phyloP scores from a whole-genome alignment of 768 basidiomycete genomes.

The Kwoniella dejecticola region DNA sequence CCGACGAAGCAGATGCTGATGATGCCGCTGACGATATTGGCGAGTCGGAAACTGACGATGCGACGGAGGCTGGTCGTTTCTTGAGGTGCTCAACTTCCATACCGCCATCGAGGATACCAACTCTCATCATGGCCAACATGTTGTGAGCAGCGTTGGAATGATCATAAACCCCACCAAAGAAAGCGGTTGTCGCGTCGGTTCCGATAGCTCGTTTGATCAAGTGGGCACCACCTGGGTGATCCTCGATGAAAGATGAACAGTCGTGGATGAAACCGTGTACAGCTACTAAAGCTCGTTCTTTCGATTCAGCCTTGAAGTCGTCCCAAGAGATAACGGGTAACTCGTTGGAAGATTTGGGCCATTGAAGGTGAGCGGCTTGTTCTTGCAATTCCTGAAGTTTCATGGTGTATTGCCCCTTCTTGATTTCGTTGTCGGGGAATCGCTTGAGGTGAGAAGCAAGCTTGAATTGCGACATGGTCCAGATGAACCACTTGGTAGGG shows the following conservation, averaged over 20 bases:
- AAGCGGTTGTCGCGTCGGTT: slow-evolving; percentile 87
- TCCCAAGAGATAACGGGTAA: slow-evolving; percentile 85
- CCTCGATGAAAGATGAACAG: slow-evolving; percentile 76
- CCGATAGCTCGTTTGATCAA: slow-evolving; percentile 81
- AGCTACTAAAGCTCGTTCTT: slow-evolving; percentile 77
- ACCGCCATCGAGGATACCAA: slow-evolving; percentile 68
- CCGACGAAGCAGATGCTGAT: slow-evolving; percentile 22
- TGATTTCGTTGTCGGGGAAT: slow-evolving; percentile 86
- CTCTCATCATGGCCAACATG: slow-evolving; percentile 75
- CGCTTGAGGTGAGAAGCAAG: slow-evolving; percentile 78
- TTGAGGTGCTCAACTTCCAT: slow-evolving; percentile 61
- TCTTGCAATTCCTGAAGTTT: slow-evolving; percentile 81
- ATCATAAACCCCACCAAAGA: slow-evolving; percentile 89
- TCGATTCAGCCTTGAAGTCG: slow-evolving; percentile 76
- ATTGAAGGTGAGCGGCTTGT: slow-evolving; percentile 72
- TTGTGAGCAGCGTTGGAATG: slow-evolving; percentile 88
- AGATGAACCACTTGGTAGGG: slow-evolving; percentile 91
- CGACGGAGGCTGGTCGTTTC: slow-evolving; percentile 34
- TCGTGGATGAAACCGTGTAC: slow-evolving; percentile 94
- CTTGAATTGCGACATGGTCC: slow-evolving; percentile 64
- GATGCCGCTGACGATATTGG: slow-evolving; percentile 34
- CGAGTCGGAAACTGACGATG: slow-evolving; percentile 31
- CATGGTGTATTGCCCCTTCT: slow-evolving; percentile 92
- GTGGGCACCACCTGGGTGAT: slow-evolving; percentile 89
- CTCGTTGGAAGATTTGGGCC: slow-evolving; percentile 76